phyloP scores from a whole-genome alignment of 2,329 filamentous ascomycete genomes.

The Fusarium tuaranense region DNA sequence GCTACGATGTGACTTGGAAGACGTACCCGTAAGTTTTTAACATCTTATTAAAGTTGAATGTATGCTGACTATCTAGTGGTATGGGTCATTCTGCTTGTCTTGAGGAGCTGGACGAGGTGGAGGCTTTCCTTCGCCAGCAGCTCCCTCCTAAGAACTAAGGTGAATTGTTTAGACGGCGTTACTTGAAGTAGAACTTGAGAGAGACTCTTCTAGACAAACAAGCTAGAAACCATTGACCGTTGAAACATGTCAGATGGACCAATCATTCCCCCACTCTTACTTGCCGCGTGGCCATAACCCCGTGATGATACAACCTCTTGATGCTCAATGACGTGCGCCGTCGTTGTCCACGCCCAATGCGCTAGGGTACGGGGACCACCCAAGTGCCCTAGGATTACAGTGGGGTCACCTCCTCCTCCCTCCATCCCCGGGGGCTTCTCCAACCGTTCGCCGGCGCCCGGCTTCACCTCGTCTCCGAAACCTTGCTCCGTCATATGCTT shows the following conservation, averaged over 20 bases:
- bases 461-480: slow-evolving; percentile 17
- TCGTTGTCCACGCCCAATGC: background rate
- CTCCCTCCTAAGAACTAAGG: slow-evolving; percentile 52
- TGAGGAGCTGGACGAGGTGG: slow-evolving; percentile 85
- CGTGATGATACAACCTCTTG: slow-evolving; percentile 26
- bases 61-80: slow-evolving; percentile 58
- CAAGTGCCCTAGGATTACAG: slow-evolving; percentile 39
- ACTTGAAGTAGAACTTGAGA: background rate
- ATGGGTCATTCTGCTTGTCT: slow-evolving; percentile 81
- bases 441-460: slow-evolving; percentile 37
- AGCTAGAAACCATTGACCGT: background rate
- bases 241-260: background rate
- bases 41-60: background rate
- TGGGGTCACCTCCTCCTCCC: slow-evolving; percentile 26
- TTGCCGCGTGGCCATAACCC: slow-evolving; percentile 23
- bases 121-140: slow-evolving; percentile 64
- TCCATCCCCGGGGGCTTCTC: slow-evolving; percentile 28
- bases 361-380: slow-evolving; percentile 23
- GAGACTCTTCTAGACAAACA: background rate
- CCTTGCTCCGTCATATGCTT: slow-evolving; percentile 18
- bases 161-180: background rate
- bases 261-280: slow-evolving; percentile 9
- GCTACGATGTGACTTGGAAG: slow-evolving; percentile 80
- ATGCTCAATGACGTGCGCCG: slow-evolving; percentile 41
- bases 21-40: slow-evolving; percentile 73